Percentiles rank a stretch among this genome's conserved stretches.
phyloP scores from a whole-genome alignment of 805 yeast species.

The Kluyveromyces siamensis region DNA sequence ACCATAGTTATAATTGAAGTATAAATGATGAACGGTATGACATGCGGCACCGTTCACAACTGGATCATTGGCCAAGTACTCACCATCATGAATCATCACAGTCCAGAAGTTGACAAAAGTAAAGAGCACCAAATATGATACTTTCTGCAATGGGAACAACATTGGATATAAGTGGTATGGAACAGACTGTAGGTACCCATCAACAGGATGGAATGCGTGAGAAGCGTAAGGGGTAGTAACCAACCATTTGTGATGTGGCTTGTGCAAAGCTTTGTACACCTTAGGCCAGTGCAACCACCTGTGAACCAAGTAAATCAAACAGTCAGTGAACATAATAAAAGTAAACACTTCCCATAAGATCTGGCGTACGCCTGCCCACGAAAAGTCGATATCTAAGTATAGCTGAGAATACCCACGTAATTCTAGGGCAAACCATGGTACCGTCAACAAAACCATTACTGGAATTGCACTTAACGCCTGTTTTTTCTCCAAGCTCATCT shows the following conservation, averaged over 20 bases:
- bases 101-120: conserved; percentile 96
- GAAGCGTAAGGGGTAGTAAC: conserved; percentile 98
- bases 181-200: conserved; percentile 85
- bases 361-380: conserved; percentile 44
- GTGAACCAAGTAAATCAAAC: conserved; percentile 85
- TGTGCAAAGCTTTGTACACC: conserved; percentile 80
- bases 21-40: conserved; percentile 93
- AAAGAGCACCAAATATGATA: conserved; percentile 72
- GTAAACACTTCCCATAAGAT: conserved; percentile 58
- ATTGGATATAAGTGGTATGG: conserved; percentile 93
- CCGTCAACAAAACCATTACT: conserved; percentile 73
- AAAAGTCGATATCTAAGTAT: conserved; percentile 53
- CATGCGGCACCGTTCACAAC: conserved; percentile 96
- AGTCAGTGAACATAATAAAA: conserved; percentile 89
- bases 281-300: conserved; percentile 89
- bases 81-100: conserved; percentile 97
- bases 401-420: conserved; percentile 74
- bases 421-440: conserved; percentile 85
- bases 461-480: conserved; percentile 82
- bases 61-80: conserved; percentile 87
- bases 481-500: conserved; percentile 72
- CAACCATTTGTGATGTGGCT: conserved; percentile 98
- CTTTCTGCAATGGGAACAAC: conserved; percentile 84
- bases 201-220: conserved; percentile 97
- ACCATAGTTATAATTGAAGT: conserved; percentile 96